phyloP scores from a whole-genome alignment of 2,329 filamentous ascomycete genomes.

The Hawksworthiomyces lignivorus region DNA sequence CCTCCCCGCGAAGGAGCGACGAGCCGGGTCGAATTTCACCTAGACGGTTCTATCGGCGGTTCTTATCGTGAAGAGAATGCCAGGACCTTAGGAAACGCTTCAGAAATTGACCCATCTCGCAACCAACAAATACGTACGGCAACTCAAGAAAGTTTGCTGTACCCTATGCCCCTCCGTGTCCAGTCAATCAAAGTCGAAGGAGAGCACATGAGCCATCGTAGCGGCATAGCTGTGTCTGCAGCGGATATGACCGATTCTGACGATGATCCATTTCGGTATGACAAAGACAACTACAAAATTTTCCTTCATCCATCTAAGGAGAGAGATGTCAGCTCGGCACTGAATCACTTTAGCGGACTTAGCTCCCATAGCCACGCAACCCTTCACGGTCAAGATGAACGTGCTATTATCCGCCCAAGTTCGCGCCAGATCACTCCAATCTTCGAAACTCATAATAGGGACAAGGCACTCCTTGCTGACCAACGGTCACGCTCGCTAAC shows the following conservation, averaged over 20 bases:
- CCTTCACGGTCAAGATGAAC: slow-evolving; percentile 16
- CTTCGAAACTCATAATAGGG: slow-evolving; percentile 7
- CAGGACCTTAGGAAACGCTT: too few species aligned
- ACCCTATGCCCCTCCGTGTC: slow-evolving; percentile 16
- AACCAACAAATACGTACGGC: too few species aligned
- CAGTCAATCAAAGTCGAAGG: slow-evolving; percentile 9
- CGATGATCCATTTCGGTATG: slow-evolving; percentile 39
- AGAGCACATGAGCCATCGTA: slow-evolving; percentile 13
- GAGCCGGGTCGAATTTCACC: slow-evolving; percentile 4
- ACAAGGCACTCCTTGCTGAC: slow-evolving; percentile 1
- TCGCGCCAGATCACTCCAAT: slow-evolving; percentile 10
- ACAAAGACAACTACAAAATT: slow-evolving; percentile 29
- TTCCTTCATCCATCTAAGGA: slow-evolving; percentile 32
- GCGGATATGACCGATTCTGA: slow-evolving; percentile 25
- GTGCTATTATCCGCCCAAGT: slow-evolving; percentile 21
- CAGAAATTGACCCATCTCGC: too few species aligned
- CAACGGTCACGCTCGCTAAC: slow-evolving; percentile 4
- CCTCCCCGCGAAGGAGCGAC: slow-evolving; percentile 3
- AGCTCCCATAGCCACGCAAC: slow-evolving; percentile 19
- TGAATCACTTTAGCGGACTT: slow-evolving; percentile 24
- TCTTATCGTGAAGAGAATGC: too few species aligned
- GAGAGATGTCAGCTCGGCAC: slow-evolving; percentile 34
- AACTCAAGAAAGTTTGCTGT: slow-evolving; percentile 9
- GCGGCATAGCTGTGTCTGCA: slow-evolving; percentile 21
- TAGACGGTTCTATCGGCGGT: too few species aligned